These are phyloP conservation scores for Beta vulgaris DNA, from an alignment of 148 eudicot genomes.

Conservation along the genomic window DNA sequence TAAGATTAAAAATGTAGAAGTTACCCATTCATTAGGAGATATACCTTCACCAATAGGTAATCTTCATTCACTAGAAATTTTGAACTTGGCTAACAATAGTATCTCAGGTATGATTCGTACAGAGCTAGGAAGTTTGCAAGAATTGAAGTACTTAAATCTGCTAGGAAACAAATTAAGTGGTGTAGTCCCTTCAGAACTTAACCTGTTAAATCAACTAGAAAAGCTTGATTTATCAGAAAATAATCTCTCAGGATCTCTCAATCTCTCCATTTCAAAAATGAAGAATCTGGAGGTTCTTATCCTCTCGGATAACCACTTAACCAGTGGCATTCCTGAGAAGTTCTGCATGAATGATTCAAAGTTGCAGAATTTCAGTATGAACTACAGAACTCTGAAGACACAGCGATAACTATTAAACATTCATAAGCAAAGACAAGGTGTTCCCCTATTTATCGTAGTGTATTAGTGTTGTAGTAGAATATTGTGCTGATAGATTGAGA, in stretches of 20 bases:
- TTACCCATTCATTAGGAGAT: no score
- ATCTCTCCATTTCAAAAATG: slow-evolving; percentile 35
- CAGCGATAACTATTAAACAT: no score
- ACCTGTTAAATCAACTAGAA: slow-evolving; percentile 44
- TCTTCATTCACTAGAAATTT: slow-evolving; percentile 43
- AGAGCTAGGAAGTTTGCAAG: slow-evolving; percentile 43
- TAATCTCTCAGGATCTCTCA: slow-evolving; percentile 58
- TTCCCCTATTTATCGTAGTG: no score
- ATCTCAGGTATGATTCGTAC: slow-evolving; percentile 60
- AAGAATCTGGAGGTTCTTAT: slow-evolving; percentile 52
- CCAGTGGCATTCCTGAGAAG: slow-evolving; percentile 41
- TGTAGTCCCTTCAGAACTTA: slow-evolving; percentile 54
- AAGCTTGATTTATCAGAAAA: slow-evolving; percentile 65
- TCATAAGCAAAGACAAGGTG: no score
- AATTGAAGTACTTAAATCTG: slow-evolving; percentile 65
- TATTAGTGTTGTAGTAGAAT: no score
- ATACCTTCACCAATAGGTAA: slow-evolving; percentile 62
- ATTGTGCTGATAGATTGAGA: no score
- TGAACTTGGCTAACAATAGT: slow-evolving; percentile 79
- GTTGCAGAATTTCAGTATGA: no score
- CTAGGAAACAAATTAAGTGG: slow-evolving; percentile 64
- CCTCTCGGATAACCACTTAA: slow-evolving; percentile 51
- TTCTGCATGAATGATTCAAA: slow-evolving; percentile 49
- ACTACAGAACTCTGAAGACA: no score
- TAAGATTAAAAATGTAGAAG: no score